phyloP scores from a whole-genome alignment of 495 filamentous ascomycete species.

The Podospora didyma region DNA sequence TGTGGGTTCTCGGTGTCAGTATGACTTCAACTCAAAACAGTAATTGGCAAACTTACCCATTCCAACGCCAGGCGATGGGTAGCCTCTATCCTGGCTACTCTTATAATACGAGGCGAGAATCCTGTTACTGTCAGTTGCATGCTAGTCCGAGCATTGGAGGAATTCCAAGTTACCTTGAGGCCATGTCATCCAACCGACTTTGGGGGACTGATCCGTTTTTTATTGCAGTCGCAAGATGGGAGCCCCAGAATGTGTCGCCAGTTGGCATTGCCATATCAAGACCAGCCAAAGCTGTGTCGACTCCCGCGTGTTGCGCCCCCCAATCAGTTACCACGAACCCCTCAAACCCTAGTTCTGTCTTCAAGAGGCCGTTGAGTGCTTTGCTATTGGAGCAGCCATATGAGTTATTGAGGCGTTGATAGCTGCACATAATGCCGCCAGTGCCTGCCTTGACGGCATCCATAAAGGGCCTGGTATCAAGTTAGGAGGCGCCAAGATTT shows the following conservation, averaged over 20 bases:
- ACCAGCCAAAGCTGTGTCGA: constrained; percentile 50
- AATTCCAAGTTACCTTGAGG: constrained; percentile 37
- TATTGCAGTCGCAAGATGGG: constrained; percentile 40
- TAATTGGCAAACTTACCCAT: too few species aligned
- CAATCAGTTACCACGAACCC: constrained; percentile 66
- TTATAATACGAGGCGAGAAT: constrained; percentile 56
- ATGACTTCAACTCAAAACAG: too few species aligned
- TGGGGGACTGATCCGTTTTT: constrained; percentile 46
- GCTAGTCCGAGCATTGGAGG: too few species aligned
- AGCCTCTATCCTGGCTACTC: constrained; percentile 49
- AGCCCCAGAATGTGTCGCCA: constrained; percentile 38
- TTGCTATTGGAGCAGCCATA: constrained; percentile 64
- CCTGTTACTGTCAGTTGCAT: constrained; percentile 37
- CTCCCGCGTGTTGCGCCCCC: constrained; percentile 56
- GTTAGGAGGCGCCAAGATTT: too few species aligned
- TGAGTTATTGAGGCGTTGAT: constrained; percentile 62
- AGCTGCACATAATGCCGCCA: constrained; percentile 66
- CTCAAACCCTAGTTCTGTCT: constrained; percentile 57
- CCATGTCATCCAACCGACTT: constrained; percentile 51
- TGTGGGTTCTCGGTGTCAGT: too few species aligned
- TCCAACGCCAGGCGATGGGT: constrained; percentile 42
- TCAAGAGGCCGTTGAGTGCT: constrained; percentile 57
- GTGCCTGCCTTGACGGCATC: constrained; percentile 60
- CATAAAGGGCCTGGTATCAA: constrained; percentile 48
- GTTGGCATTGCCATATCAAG: constrained; percentile 61